Evolutionary conservation across 1,284 basidiomycete genomes (phyloP).

Genomic region (Microstroma glucosiphilum): DNA sequence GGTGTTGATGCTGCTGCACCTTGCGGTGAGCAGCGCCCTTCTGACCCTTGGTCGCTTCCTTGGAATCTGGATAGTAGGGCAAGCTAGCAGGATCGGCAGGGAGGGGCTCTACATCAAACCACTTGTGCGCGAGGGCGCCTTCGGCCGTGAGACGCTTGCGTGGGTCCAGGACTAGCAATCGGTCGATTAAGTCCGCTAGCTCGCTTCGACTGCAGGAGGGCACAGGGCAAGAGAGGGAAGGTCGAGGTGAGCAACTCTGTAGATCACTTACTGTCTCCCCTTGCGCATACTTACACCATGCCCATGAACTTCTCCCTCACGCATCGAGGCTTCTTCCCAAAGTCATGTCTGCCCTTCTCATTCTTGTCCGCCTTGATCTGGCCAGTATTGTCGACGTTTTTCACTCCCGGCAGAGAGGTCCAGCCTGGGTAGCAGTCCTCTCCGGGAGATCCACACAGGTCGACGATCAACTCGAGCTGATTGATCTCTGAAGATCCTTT

Average conservation of each 20-base stretch:
- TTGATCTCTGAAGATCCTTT: conserved; percentile 81
- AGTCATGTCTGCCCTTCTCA: conserved; percentile 32
- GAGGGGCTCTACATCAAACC: conserved; percentile 46
- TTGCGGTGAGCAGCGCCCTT: background rate
- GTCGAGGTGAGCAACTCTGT: too few relatives aligned
- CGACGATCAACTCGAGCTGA: conserved; percentile 82
- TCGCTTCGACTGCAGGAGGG: too few relatives aligned
- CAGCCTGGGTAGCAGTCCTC: conserved; percentile 70
- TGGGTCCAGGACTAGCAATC: conserved; percentile 43
- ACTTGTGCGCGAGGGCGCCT: conserved; percentile 43
- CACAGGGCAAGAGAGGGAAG: conserved; percentile 1
- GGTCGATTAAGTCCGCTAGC: conserved; percentile 43
- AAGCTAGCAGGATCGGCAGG: conserved; percentile 34
- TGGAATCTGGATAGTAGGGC: conserved; percentile 2
- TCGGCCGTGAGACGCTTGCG: conserved; percentile 39
- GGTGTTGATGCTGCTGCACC: background rate
- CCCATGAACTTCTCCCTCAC: conserved; percentile 34
- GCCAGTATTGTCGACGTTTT: conserved; percentile 42
- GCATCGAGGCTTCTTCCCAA: conserved; percentile 28
- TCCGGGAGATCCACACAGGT: conserved; percentile 78
- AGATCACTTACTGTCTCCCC: background rate
- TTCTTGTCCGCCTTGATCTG: conserved; percentile 34
- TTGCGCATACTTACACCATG: conserved; percentile 24
- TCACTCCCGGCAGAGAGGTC: conserved; percentile 54
- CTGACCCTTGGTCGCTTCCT: conserved; percentile 2